Base-by-base conservation (phyloP, 176 grass and related monocot species). In the Musa schizocarpa region DNA sequence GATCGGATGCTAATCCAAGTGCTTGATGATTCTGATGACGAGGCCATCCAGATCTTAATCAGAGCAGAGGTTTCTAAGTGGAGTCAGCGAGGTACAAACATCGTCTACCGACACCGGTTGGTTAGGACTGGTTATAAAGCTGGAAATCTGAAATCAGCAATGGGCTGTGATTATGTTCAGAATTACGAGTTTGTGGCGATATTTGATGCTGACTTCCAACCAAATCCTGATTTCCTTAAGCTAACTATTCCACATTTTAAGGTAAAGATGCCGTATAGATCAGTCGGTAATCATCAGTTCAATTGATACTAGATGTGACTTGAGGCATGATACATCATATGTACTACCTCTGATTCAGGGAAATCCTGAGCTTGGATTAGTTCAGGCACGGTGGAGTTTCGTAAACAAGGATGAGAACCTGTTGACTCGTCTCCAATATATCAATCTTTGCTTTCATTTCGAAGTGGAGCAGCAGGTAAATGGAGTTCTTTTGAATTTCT, bases 381-480 rank as follows among this genome's bases (percentile, higher is more conserved):
- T 99, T 53, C 96, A 99, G 80, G 86, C 96, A 24, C 84, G 96
- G 0, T 99, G 96, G 96, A 88, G 83, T 71, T 99, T 99, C 74
- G 91, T 99, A 52, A 99, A 99, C 82, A 92, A 88, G 86, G 91
- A 89, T 24, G 96, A 99, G 79, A 99, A 99, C 79, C 81, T 99
- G 58, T 76, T 99, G 73, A 99, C 95, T 16, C 88, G 95, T 24
- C 95, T 99, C 24, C 95, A 99, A 83, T 84, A 99, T 80, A 94
- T 99, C 70, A 99, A 99, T 78, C 51, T 99, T 27, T 99, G 95
- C 86, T 99, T 99, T 75, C 95, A 99, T 75, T 99, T 99, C 69
- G 95, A 99, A 85, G 90, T 99, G 12, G 95, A 99, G 86, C 91
- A 99, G 86, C 95, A 99, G 78, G 95, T 99, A 50, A 99, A 99